Evolutionary conservation across 2,329 filamentous ascomycete genomes (phyloP).

Genomic region (Aureobasidium sp.): DNA sequence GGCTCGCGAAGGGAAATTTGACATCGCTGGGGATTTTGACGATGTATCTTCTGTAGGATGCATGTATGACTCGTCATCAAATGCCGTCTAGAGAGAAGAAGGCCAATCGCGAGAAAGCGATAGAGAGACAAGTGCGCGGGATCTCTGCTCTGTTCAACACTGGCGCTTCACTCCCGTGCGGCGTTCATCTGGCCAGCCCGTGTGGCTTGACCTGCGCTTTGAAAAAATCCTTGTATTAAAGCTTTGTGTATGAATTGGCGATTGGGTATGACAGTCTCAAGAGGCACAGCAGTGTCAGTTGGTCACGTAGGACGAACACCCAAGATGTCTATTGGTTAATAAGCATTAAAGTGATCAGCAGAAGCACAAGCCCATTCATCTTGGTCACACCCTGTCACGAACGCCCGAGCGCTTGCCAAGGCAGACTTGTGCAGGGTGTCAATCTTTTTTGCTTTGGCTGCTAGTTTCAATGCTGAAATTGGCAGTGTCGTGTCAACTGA

Average conservation of each 20-base stretch:
- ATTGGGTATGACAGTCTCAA: background rate
- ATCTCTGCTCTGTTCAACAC: background rate
- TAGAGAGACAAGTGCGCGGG: too few relatives aligned
- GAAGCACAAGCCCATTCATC: slow-evolving; percentile 3
- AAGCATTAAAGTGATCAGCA: background rate
- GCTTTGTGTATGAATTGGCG: too few relatives aligned
- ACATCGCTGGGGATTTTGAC: too few relatives aligned
- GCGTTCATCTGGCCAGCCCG: background rate
- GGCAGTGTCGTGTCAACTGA: slow-evolving; percentile 2
- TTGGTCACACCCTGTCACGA: slow-evolving; percentile 1
- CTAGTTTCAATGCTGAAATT: background rate
- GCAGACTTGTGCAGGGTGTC: background rate
- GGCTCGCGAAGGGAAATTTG: too few relatives aligned
- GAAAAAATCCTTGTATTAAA: background rate
- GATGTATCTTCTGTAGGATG: background rate
- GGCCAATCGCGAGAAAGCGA: too few relatives aligned
- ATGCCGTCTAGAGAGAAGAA: background rate
- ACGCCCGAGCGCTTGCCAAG: slow-evolving; percentile 6
- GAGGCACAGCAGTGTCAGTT: slow-evolving; percentile 1
- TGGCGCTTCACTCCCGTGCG: background rate
- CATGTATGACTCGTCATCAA: background rate
- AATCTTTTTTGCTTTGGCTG: background rate
- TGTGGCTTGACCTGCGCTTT: background rate
- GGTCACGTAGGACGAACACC: background rate
- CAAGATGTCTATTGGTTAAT: background rate